Evolutionary conservation across 148 eudicot genomes (phyloP).

Genomic region (Polygonum maritimum): DNA sequence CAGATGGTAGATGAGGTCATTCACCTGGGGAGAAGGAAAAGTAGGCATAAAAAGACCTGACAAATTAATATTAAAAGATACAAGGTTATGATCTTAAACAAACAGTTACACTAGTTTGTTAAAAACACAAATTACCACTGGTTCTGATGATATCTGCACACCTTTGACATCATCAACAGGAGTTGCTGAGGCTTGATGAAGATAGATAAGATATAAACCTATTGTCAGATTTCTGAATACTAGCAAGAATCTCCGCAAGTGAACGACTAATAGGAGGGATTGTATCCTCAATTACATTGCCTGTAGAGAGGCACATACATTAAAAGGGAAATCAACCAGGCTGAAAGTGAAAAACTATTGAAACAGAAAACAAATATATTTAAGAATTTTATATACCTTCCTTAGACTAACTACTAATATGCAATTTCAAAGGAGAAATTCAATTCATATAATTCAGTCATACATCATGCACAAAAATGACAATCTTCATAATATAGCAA

Average conservation of each 20-base stretch:
- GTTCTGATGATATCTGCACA: constrained; percentile 56
- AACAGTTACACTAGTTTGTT: not conserved
- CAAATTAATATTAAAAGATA: not conserved
- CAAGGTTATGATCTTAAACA: not conserved
- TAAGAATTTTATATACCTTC: not conserved
- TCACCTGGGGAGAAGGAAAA: constrained; percentile 33
- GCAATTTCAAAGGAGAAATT: not conserved
- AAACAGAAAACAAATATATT: not conserved
- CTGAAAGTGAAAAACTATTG: constrained; percentile 1
- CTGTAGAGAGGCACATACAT: constrained; percentile 7
- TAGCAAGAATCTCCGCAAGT: constrained; percentile 58
- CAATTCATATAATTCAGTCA: not conserved
- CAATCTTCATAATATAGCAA: not conserved
- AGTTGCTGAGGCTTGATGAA: constrained; percentile 65
- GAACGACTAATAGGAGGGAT: constrained; percentile 54
- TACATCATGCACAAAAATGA: not conserved
- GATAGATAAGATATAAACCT: constrained; percentile 84
- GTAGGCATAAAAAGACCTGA: not conserved
- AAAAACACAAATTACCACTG: constrained; percentile 31
- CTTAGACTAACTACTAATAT: not conserved
- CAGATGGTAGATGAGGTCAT: constrained; percentile 77
- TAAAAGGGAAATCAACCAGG: not conserved
- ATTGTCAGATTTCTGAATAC: constrained; percentile 83
- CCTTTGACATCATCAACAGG: constrained; percentile 70
- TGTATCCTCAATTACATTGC: constrained; percentile 45